These are phyloP conservation scores for Inga leiocalycina DNA, from an alignment of 306 rosid genomes.

Conservation along the genomic window DNA sequence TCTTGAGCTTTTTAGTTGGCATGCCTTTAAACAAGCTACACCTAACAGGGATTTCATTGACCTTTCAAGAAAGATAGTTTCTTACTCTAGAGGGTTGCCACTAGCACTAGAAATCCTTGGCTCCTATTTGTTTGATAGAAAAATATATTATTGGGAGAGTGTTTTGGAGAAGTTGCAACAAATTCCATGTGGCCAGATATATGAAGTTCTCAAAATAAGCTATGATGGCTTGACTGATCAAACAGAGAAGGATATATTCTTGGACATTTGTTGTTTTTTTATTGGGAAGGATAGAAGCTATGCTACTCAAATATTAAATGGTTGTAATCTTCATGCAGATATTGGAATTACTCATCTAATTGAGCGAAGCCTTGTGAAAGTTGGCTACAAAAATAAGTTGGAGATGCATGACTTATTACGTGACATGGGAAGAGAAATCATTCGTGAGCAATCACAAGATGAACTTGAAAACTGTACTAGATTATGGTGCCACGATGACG, in stretches of 20 bases:
- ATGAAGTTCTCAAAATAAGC: background rate
- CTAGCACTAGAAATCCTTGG: background rate
- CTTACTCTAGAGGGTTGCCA: background rate
- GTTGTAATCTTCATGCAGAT: background rate
- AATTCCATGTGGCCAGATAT: background rate
- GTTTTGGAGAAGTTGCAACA: background rate
- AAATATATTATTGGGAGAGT: background rate
- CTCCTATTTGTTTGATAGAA: background rate
- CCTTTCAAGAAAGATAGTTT: background rate
- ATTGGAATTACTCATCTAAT: background rate
- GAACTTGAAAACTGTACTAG: background rate
- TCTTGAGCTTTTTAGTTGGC: background rate
- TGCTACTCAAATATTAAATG: background rate
- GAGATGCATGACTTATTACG: background rate
- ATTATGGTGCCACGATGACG: background rate
- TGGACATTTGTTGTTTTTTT: background rate
- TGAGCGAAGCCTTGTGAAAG: background rate
- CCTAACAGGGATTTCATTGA: background rate
- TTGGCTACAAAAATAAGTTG: background rate
- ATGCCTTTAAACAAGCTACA: background rate
- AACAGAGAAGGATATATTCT: background rate
- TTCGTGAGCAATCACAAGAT: background rate
- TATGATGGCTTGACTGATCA: background rate
- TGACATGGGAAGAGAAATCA: background rate
- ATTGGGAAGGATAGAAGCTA: background rate